phyloP scores from a whole-genome alignment of 768 basidiomycete genomes.

The Collybia nuda region DNA sequence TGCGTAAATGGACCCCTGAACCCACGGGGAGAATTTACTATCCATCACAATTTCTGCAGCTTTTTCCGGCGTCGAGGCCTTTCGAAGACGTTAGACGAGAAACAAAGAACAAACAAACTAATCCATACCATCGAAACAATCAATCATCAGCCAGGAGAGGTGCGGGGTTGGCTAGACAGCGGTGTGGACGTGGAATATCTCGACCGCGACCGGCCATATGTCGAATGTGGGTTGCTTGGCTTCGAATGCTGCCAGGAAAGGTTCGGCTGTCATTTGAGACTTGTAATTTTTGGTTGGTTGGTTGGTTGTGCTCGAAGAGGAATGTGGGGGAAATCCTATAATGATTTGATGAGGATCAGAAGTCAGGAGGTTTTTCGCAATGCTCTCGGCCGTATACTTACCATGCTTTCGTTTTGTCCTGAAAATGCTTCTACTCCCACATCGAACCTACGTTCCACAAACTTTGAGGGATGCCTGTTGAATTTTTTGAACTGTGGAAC shows the following conservation, averaged over 20 bases:
- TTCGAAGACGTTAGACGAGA: not conserved
- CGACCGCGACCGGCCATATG: constrained; percentile 63
- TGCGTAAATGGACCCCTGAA: constrained; percentile 68
- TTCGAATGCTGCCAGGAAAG: constrained; percentile 52
- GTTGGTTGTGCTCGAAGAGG: too few relatives aligned
- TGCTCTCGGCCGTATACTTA: too few relatives aligned
- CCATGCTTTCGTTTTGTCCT: too few relatives aligned
- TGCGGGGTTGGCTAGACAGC: constrained; percentile 55
- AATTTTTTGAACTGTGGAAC: too few relatives aligned
- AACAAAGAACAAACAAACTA: not conserved
- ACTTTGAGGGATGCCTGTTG: too few relatives aligned
- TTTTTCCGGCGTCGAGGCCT: constrained; percentile 61
- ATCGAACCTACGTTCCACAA: too few relatives aligned
- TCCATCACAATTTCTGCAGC: constrained; percentile 57
- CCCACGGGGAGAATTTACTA: constrained; percentile 66
- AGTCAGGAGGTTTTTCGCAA: too few relatives aligned
- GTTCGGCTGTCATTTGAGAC: constrained; percentile 46
- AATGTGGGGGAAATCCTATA: too few relatives aligned
- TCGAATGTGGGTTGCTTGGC: constrained; percentile 63
- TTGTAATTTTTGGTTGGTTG: too few relatives aligned
- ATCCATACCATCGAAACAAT: constrained; percentile 67
- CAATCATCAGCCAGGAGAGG: constrained; percentile 64
- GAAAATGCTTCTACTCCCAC: too few relatives aligned
- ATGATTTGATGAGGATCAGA: too few relatives aligned
- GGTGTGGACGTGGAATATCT: constrained; percentile 55